These are phyloP conservation scores for Cyberlindnera samutprakarnensis DNA, from an alignment of 805 yeast species.

Conservation along the genomic window DNA sequence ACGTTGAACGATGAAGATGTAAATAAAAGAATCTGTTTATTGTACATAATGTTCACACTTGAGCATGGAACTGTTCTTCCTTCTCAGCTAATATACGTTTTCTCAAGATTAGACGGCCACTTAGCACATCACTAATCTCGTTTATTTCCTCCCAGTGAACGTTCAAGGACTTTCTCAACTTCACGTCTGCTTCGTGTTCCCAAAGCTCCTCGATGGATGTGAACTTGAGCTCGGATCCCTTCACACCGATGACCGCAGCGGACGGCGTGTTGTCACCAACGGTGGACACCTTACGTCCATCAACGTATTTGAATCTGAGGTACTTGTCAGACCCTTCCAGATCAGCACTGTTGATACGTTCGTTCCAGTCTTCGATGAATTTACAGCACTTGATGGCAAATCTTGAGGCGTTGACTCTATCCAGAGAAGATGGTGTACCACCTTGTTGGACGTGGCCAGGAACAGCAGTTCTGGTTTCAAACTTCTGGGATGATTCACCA, in stretches of 20 bases:
- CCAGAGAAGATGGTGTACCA: constrained; percentile 90
- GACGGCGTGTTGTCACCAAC: constrained; percentile 33
- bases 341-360: constrained; percentile 24
- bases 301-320: constrained; percentile 43
- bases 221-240: constrained; percentile 57
- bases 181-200: constrained; percentile 51
- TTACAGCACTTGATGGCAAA: constrained; percentile 86
- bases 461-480: constrained; percentile 89
- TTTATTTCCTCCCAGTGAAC: constrained; percentile 64
- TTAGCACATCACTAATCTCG: constrained; percentile 57
- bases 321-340: constrained; percentile 32
- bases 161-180: constrained; percentile 55
- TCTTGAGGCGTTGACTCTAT: constrained; percentile 82
- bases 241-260: constrained; percentile 58
- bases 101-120: constrained; percentile 58
- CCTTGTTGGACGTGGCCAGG: constrained; percentile 99
- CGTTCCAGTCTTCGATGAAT: constrained; percentile 66
- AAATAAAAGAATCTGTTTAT: no score
- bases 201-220: constrained; percentile 50
- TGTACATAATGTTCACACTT: no score
- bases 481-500: constrained; percentile 65
- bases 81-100: constrained; percentile 13
- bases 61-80: no score
- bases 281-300: constrained; percentile 40
- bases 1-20: no score